Percentiles rank a stretch among this genome's conserved stretches.
These are phyloP conservation scores for Russula sp. DNA, from an alignment of 768 basidiomycete genomes.

Conservation along the genomic window DNA sequence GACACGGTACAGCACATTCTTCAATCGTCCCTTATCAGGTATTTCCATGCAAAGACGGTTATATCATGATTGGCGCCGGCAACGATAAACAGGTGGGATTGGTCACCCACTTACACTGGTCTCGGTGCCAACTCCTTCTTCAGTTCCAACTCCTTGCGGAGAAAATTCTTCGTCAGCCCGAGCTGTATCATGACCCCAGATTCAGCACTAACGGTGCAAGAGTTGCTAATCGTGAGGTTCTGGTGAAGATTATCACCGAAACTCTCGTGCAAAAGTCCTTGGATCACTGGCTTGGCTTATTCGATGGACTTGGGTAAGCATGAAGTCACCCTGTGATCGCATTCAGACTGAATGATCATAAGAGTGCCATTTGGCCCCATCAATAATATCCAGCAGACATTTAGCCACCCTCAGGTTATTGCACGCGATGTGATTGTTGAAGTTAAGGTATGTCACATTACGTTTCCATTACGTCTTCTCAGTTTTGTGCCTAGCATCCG, in stretches of 20 bases:
- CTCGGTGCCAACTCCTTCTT: neutral
- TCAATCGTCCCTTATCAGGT: conserved; percentile 92
- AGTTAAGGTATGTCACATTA: conserved; percentile 50
- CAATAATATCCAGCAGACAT: conserved; percentile 85
- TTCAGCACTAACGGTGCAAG: conserved; percentile 71
- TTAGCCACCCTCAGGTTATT: conserved; percentile 78
- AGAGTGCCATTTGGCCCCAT: conserved; percentile 88
- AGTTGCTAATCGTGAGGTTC: conserved; percentile 65
- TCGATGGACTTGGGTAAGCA: conserved; percentile 71
- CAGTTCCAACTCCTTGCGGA: conserved; percentile 68
- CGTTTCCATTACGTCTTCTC: neutral
- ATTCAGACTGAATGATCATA: conserved; percentile 26
- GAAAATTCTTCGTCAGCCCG: conserved; percentile 53
- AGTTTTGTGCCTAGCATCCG: conserved; percentile 25
- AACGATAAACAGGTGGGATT: conserved; percentile 70
- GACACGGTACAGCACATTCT: conserved; percentile 91
- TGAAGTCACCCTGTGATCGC: conserved; percentile 1
- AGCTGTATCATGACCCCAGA: conserved; percentile 49
- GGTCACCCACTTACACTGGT: neutral
- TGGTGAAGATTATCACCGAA: conserved; percentile 61
- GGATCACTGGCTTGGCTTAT: conserved; percentile 65
- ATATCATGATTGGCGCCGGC: conserved; percentile 89
- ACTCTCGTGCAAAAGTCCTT: conserved; percentile 49
- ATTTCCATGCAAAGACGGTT: conserved; percentile 81
- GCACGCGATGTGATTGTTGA: conserved; percentile 72